Conservation (phyloP, 176 grass and related monocot species). For the Triticum urartu region DNA sequence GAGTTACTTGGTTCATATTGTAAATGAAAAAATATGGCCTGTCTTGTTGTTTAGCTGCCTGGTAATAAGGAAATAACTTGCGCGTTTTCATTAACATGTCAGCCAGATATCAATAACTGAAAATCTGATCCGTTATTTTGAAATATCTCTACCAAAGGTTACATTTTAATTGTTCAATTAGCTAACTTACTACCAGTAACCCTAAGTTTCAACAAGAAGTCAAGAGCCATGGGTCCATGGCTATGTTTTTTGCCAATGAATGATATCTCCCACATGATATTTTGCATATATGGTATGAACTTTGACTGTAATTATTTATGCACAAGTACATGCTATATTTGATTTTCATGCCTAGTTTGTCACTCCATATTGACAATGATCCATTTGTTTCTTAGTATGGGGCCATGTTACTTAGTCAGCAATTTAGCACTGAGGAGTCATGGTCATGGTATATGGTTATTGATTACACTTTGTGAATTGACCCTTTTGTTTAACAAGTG, state of each 20-base stretch:
- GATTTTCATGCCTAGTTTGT: neutral
- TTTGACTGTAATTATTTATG: slow-evolving; percentile 13
- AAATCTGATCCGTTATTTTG: neutral
- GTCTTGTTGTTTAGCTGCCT: neutral
- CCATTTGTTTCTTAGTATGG: slow-evolving; percentile 1
- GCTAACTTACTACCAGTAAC: neutral
- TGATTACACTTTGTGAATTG: slow-evolving; percentile 11
- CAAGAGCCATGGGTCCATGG: no score
- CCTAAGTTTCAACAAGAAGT: neutral
- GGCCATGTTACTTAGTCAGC: slow-evolving; percentile 16
- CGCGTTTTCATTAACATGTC: neutral
- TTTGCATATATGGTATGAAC: neutral
- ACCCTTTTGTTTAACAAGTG: slow-evolving; percentile 25
- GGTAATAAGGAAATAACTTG: slow-evolving; percentile 5
- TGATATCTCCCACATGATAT: neutral
- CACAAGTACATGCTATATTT: slow-evolving; percentile 23
- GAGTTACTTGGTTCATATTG: neutral
- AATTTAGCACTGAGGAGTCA: slow-evolving; percentile 34
- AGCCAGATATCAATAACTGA: neutral
- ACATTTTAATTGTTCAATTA: neutral
- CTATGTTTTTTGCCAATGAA: neutral
- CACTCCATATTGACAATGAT: slow-evolving; percentile 16
- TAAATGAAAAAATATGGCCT: neutral
- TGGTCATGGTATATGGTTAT: slow-evolving; percentile 24
- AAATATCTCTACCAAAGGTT: neutral